Percentiles rank a stretch among this genome's conserved stretches.
Evolutionary conservation across 1,139 yeast genomes (phyloP).

Genomic region (Candida sanyaensis): DNA sequence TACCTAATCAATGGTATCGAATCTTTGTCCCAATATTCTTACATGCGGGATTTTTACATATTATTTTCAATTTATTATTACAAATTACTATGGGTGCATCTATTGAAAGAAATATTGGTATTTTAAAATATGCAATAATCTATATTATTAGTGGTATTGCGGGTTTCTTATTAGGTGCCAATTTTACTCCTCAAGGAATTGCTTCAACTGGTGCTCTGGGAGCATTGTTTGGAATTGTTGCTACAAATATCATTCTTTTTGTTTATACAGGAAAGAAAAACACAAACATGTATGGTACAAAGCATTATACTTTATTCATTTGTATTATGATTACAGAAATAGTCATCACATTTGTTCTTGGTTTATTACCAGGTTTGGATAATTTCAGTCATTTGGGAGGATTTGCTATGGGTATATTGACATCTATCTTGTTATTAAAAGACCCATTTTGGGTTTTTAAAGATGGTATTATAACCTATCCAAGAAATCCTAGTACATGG

Average conservation of each 20-base stretch:
- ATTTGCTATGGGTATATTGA: constrained; percentile 60
- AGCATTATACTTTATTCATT: constrained; percentile 46
- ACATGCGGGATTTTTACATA: constrained; percentile 76
- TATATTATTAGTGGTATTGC: constrained; percentile 65
- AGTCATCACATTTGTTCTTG: constrained; percentile 61
- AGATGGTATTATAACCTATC: constrained; percentile 44
- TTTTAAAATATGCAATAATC: constrained; percentile 54
- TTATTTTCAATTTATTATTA: constrained; percentile 61
- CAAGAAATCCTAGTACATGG: constrained; percentile 36
- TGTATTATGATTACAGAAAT: constrained; percentile 57
- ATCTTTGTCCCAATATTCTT: constrained; percentile 70
- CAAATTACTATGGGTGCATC: constrained; percentile 65
- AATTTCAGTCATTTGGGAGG: constrained; percentile 82
- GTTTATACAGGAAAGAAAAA: constrained; percentile 55
- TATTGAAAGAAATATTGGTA: constrained; percentile 63
- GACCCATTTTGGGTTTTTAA: constrained; percentile 57
- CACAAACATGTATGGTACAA: constrained; percentile 45
- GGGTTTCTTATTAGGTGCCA: constrained; percentile 72
- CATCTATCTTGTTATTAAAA: constrained; percentile 54
- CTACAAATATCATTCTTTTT: constrained; percentile 60
- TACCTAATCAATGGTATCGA: constrained; percentile 72
- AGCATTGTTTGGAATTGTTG: constrained; percentile 69
- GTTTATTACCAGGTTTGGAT: constrained; percentile 73
- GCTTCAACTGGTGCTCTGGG: constrained; percentile 81
- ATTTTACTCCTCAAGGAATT: constrained; percentile 69